These are phyloP conservation scores for Aspergillus hancockii DNA, from an alignment of 495 filamentous ascomycete genomes.

Conservation along the genomic window DNA sequence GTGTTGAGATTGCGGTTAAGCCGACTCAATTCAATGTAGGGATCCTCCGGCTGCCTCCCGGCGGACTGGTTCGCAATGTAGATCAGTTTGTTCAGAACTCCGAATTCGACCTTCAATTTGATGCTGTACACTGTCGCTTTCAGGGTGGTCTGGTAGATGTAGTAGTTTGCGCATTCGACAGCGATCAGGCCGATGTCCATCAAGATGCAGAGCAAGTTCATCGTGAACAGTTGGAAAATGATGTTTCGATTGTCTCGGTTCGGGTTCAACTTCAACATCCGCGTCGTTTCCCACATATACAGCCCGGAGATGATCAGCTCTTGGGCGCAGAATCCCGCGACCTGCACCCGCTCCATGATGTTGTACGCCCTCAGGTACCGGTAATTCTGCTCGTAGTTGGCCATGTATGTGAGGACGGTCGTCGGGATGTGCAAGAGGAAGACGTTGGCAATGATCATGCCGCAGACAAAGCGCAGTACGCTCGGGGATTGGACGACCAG, in stretches of 20 bases:
- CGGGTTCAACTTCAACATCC: constrained; percentile 47
- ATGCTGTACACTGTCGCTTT: constrained; percentile 64
- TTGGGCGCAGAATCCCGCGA: constrained; percentile 62
- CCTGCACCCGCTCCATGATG: constrained; percentile 64
- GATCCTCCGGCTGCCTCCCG: not conserved
- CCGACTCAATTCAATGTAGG: not conserved
- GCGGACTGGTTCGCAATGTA: constrained; percentile 24
- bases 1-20: not conserved
- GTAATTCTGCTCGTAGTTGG: constrained; percentile 39
- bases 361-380: constrained; percentile 46
- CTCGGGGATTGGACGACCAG: constrained; percentile 53
- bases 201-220: constrained; percentile 58
- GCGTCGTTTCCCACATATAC: constrained; percentile 59
- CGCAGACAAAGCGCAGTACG: constrained; percentile 51
- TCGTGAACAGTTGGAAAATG: constrained; percentile 57
- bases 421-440: constrained; percentile 56
- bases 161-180: constrained; percentile 57
- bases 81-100: constrained; percentile 54
- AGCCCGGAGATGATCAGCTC: constrained; percentile 61
- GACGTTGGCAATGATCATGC: constrained; percentile 61
- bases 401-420: constrained; percentile 56
- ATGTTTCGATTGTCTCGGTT: constrained; percentile 50
- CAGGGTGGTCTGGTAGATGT: constrained; percentile 59
- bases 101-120: constrained; percentile 68
- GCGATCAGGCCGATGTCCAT: constrained; percentile 59